Percentiles rank a stretch among this genome's conserved stretches.
Evolutionary conservation across 2,329 filamentous ascomycete species (phyloP).

Genomic region (Lachnellula cervina): DNA sequence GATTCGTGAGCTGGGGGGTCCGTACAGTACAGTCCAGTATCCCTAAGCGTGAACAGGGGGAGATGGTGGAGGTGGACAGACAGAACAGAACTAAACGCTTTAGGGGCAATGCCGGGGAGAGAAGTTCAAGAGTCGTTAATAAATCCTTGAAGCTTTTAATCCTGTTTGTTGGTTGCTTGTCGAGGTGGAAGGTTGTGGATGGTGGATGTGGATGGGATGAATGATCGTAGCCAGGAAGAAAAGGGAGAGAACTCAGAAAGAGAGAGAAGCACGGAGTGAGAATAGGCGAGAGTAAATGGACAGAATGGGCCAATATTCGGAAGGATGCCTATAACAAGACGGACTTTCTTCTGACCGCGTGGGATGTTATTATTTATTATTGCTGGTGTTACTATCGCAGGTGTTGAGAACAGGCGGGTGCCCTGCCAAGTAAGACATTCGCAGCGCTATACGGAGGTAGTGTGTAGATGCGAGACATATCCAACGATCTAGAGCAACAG

Average conservation of each 20-base stretch:
- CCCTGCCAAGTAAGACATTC: too few relatives aligned
- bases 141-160: too few relatives aligned
- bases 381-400: too few relatives aligned
- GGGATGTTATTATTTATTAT: too few relatives aligned
- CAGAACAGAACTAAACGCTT: conserved; percentile 6
- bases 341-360: neutral
- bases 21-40: too few relatives aligned
- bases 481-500: too few relatives aligned
- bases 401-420: too few relatives aligned
- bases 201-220: neutral
- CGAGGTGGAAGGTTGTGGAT: neutral
- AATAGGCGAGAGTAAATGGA: neutral
- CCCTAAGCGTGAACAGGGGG: neutral
- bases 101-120: conserved; percentile 2
- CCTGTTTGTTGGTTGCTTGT: too few relatives aligned
- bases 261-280: neutral
- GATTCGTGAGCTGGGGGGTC: neutral
- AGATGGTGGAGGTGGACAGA: neutral
- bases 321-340: neutral
- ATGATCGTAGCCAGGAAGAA: neutral
- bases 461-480: too few relatives aligned
- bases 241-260: neutral
- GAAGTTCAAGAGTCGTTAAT: too few relatives aligned
- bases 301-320: neutral
- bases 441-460: too few relatives aligned